Percentiles rank a stretch among this genome's conserved stretches.
Evolutionary conservation across 2,329 filamentous ascomycete species (phyloP).

Genomic region (Eutypa lata): DNA sequence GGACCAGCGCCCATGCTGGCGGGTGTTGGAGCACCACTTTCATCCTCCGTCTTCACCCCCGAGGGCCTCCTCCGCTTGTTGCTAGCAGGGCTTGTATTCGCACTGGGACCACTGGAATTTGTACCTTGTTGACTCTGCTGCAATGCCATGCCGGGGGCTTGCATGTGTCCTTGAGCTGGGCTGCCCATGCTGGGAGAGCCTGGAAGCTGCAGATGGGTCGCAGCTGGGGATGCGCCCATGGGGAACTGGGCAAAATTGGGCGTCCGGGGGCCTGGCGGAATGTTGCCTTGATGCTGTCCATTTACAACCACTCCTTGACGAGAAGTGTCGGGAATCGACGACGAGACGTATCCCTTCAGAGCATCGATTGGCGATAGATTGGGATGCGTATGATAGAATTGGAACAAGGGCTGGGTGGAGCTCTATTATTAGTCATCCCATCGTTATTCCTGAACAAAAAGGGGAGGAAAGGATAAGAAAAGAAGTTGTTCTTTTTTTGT

Average conservation of each 20-base stretch:
- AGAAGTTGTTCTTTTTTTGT: background rate
- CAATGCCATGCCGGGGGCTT: constrained; percentile 63
- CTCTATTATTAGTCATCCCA: constrained; percentile 3
- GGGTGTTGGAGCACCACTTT: constrained; percentile 49
- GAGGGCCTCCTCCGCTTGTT: constrained; percentile 59
- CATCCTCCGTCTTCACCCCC: constrained; percentile 56
- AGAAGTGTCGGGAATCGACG: constrained; percentile 38
- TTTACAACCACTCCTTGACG: constrained; percentile 40
- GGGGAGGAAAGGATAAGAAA: background rate
- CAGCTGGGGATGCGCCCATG: constrained; percentile 58
- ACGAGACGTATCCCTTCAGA: constrained; percentile 57
- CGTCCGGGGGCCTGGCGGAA: constrained; percentile 48
- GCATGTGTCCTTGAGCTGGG: constrained; percentile 60
- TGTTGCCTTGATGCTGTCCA: constrained; percentile 39
- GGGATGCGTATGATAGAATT: constrained; percentile 53
- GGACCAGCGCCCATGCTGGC: constrained; percentile 32
- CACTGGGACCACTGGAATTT: constrained; percentile 62
- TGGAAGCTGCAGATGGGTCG: constrained; percentile 58
- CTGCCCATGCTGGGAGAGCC: constrained; percentile 61
- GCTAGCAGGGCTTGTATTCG: constrained; percentile 62
- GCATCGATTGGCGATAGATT: constrained; percentile 54
- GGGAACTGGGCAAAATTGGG: constrained; percentile 56
- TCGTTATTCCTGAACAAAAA: constrained; percentile 3
- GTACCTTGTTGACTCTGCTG: constrained; percentile 68
- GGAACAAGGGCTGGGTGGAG: constrained; percentile 48